These are phyloP conservation scores for Cinnamomum micranthum DNA, from an alignment of 164 flowering plant species.

Conservation along the genomic window DNA sequence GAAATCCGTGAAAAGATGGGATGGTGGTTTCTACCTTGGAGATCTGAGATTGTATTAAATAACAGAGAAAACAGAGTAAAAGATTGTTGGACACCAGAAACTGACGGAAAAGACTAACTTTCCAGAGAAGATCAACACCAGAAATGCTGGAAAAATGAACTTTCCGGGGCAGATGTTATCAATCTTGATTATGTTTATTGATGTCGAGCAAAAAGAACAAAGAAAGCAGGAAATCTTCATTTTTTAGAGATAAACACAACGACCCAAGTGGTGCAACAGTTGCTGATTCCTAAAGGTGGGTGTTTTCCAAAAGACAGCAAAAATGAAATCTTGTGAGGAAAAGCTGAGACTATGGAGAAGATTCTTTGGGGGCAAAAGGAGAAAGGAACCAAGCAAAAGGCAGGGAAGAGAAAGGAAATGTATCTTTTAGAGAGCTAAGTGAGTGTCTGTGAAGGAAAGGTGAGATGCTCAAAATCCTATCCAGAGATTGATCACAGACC, in stretches of 20 bases:
- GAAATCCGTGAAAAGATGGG: neutral
- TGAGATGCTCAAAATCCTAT: neutral
- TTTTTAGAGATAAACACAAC: neutral
- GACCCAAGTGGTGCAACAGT: too few relatives aligned
- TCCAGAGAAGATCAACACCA: neutral
- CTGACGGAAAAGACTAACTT: neutral
- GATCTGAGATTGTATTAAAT: neutral
- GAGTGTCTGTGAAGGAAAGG: neutral
- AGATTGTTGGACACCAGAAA: too few relatives aligned
- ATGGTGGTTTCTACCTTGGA: constrained; percentile 40
- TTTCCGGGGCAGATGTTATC: neutral
- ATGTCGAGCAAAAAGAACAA: neutral
- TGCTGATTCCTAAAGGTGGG: neutral
- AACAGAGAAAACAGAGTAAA: neutral
- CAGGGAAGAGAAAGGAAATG: neutral
- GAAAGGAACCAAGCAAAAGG: neutral
- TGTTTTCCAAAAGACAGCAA: neutral
- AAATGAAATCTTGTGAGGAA: neutral
- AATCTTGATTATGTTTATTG: neutral
- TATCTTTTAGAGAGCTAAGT: neutral
- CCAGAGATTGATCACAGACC: neutral
- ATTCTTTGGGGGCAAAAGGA: neutral
- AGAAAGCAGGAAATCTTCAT: neutral
- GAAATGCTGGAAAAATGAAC: neutral
- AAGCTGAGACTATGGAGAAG: neutral